These are phyloP conservation scores for Penicillium sp. DNA, from an alignment of 2,329 filamentous ascomycete species.

Conservation along the genomic window DNA sequence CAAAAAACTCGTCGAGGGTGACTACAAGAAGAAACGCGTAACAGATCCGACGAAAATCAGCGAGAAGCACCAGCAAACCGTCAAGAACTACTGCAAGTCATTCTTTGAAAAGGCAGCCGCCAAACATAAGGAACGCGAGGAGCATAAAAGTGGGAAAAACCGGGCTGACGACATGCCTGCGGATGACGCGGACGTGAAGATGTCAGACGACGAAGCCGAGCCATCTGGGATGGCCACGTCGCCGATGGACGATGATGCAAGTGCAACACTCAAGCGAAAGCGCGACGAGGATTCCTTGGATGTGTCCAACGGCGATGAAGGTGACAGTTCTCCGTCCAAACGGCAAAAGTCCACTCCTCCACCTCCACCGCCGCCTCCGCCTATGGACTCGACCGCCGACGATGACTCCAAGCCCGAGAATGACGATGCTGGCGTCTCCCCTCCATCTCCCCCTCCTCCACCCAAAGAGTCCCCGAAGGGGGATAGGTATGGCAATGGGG, in stretches of 20 bases:
- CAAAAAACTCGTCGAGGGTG: constrained; percentile 85
- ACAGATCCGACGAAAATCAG: constrained; percentile 70
- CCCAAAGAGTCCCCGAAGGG: constrained; percentile 2
- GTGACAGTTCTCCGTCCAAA: constrained; percentile 47
- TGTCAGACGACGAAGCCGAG: constrained; percentile 40
- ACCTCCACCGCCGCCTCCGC: constrained; percentile 33
- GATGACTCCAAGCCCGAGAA: constrained; percentile 11
- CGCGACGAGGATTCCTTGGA: constrained; percentile 9
- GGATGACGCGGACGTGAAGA: constrained; percentile 30
- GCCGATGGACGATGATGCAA: constrained; percentile 44
- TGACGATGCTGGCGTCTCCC: constrained; percentile 5
- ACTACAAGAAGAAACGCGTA: constrained; percentile 86
- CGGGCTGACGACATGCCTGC: constrained; percentile 23
- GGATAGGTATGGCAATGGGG: constrained; percentile 21
- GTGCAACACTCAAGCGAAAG: constrained; percentile 16
- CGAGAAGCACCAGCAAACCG: constrained; percentile 71
- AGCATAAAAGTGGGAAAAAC: constrained; percentile 52
- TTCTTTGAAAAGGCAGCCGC: constrained; percentile 80
- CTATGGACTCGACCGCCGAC: constrained; percentile 17
- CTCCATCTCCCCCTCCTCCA: constrained; percentile 11
- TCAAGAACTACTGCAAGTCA: constrained; percentile 76
- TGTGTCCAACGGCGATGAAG: constrained; percentile 21
- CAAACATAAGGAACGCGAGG: constrained; percentile 66
- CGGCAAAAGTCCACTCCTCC: constrained; percentile 46
- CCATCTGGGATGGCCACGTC: constrained; percentile 28